These are phyloP conservation scores for Phytopythium oedochilum DNA, from an alignment of 352 stramenopile genomes.

Conservation along the genomic window DNA sequence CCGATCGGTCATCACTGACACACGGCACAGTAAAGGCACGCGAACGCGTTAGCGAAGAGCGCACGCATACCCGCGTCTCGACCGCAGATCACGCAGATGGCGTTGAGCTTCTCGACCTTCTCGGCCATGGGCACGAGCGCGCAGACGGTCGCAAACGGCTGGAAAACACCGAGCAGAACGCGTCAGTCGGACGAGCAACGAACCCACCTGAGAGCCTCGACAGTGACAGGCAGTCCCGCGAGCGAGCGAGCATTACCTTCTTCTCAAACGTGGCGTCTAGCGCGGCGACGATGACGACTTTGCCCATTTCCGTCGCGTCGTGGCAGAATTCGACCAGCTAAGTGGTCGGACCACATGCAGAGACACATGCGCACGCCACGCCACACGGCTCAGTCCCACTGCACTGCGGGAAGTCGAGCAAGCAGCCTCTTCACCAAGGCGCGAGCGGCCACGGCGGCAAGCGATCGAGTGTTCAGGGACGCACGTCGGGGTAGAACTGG, in stretches of 20 bases:
- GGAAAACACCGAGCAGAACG: conserved; percentile 1
- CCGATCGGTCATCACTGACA: neutral
- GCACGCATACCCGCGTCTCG: conserved; percentile 45
- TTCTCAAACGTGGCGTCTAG: conserved; percentile 75
- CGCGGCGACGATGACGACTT: conserved; percentile 75
- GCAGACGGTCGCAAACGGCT: conserved; percentile 72
- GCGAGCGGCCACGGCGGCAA: no score
- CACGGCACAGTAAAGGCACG: neutral
- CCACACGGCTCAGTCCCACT: conserved; percentile 6
- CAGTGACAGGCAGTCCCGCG: no score
- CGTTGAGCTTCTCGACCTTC: conserved; percentile 81
- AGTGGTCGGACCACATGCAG: conserved; percentile 3
- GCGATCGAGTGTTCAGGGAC: neutral
- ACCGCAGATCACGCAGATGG: conserved; percentile 77
- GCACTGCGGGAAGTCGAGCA: conserved; percentile 1
- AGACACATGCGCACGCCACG: conserved; percentile 1
- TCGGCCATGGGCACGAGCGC: conserved; percentile 71
- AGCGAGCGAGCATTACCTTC: no score
- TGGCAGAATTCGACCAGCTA: conserved; percentile 77
- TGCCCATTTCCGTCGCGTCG: conserved; percentile 58
- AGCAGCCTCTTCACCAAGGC: no score
- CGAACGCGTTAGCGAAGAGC: conserved; percentile 1
- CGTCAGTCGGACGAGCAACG: neutral
- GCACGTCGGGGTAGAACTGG: conserved; percentile 82
- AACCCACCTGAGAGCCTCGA: no score